Percentiles rank a stretch among this genome's conserved stretches.
Conservation (phyloP, 139 green algal genomes). For the Micractinium sp. region DNA sequence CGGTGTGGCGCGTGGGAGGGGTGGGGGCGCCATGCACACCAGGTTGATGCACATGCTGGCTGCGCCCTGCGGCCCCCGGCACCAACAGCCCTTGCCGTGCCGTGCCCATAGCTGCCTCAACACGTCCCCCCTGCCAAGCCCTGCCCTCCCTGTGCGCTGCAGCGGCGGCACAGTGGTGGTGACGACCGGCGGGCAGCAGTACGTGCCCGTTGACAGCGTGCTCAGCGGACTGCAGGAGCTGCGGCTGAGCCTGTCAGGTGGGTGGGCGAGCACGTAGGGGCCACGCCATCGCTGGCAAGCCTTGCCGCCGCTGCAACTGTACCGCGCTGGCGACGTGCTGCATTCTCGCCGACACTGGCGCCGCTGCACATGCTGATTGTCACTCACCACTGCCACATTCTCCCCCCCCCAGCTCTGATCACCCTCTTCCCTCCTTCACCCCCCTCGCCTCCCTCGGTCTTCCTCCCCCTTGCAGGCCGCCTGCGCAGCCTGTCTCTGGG, state of each 20-base stretch:
- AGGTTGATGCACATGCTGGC: not conserved
- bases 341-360: too few species aligned
- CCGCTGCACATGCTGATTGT: too few species aligned
- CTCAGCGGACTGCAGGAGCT: constrained; percentile 42
- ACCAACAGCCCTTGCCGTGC: not conserved
- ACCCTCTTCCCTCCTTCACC: not conserved
- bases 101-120: not conserved
- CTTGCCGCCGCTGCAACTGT: too few species aligned
- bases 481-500: constrained; percentile 48
- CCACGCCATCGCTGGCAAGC: too few species aligned
- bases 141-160: not conserved
- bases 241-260: constrained; percentile 31
- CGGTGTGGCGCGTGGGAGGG: too few species aligned
- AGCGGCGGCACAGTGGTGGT: not conserved
- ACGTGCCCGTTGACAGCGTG: constrained; percentile 21
- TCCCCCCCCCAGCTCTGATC: not conserved
- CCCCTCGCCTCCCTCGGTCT: not conserved
- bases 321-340: too few species aligned
- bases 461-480: constrained; percentile 14
- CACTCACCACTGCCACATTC: too few species aligned
- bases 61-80: too few species aligned
- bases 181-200: not conserved
- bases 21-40: not conserved
- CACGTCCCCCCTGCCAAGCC: too few species aligned
- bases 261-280: too few species aligned